These are phyloP conservation scores for Plantago ovata DNA, from an alignment of 257 asterid species.

Conservation along the genomic window DNA sequence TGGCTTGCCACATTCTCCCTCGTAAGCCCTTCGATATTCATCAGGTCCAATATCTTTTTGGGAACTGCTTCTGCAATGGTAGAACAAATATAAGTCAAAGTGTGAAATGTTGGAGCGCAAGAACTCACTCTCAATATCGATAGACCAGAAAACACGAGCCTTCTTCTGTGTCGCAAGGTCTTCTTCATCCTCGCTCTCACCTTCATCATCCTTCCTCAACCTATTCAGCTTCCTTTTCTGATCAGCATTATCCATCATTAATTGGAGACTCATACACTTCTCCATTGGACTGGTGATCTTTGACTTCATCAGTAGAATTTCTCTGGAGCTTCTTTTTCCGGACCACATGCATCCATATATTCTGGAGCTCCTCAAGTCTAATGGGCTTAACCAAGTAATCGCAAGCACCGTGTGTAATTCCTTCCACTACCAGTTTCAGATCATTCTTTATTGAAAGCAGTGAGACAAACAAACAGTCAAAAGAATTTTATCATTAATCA, in stretches of 20 bases:
- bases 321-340: constrained; percentile 64
- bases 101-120: constrained; percentile 4
- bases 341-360: constrained; percentile 94
- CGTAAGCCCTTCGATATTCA: constrained; percentile 82
- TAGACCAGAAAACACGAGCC: constrained; percentile 90
- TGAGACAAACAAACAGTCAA: constrained; percentile 22
- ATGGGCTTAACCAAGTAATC: constrained; percentile 89
- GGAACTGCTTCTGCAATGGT: constrained; percentile 81
- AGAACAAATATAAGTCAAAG: not conserved
- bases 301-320: constrained; percentile 58
- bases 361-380: constrained; percentile 72
- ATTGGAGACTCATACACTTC: constrained; percentile 43
- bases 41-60: constrained; percentile 79
- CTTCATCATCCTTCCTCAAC: constrained; percentile 84
- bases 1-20: constrained; percentile 96
- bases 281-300: constrained; percentile 17
- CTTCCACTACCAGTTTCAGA: constrained; percentile 72
- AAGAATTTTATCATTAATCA: not conserved
- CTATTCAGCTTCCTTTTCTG: constrained; percentile 50
- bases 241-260: constrained; percentile 41
- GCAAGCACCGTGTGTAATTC: constrained; percentile 89
- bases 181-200: constrained; percentile 54
- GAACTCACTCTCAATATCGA: constrained; percentile 75
- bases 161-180: constrained; percentile 67
- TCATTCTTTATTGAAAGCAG: constrained; percentile 92